A percentile compares a stretch with the other conserved stretches of the same genome.
Conservation (phyloP, 176 grass and related monocot species). For the Ensete ventricosum region DNA sequence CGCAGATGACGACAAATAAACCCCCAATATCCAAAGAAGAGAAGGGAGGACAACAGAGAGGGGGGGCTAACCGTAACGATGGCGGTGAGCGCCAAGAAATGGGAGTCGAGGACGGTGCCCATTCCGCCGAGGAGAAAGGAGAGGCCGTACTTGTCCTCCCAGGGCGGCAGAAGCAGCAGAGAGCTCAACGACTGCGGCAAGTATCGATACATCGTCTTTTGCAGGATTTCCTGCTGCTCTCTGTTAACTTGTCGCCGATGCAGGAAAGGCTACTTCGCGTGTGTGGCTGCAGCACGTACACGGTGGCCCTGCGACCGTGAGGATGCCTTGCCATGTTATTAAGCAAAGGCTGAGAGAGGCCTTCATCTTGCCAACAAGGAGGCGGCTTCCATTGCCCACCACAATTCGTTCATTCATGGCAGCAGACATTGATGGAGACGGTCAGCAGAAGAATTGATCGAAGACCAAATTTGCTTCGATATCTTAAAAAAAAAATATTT, state of each 20-base stretch:
- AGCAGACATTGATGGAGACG: too few species aligned
- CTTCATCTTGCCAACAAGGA: too few species aligned
- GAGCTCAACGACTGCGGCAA: background rate
- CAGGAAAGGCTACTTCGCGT: background rate
- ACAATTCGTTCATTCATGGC: too few species aligned
- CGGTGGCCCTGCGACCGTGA: background rate
- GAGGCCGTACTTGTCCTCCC: background rate
- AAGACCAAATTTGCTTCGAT: too few species aligned
- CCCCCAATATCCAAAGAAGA: background rate
- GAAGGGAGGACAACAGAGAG: background rate
- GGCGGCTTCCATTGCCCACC: too few species aligned
- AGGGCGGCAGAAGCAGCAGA: background rate
- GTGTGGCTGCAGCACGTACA: background rate
- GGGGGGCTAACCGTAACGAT: slow-evolving; percentile 54
- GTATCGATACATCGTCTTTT: background rate
- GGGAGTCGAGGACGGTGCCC: slow-evolving; percentile 81
- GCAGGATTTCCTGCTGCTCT: background rate
- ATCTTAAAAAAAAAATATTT: too few species aligned
- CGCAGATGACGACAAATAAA: background rate
- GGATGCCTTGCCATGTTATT: too few species aligned
- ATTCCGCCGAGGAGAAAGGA: slow-evolving; percentile 16
- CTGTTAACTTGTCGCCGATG: background rate
- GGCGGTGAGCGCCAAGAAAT: slow-evolving; percentile 87
- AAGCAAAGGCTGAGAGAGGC: too few species aligned
- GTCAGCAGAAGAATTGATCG: too few species aligned